Conservation (phyloP, 495 filamentous ascomycete species). For the Penicillium dipodomyicola region DNA sequence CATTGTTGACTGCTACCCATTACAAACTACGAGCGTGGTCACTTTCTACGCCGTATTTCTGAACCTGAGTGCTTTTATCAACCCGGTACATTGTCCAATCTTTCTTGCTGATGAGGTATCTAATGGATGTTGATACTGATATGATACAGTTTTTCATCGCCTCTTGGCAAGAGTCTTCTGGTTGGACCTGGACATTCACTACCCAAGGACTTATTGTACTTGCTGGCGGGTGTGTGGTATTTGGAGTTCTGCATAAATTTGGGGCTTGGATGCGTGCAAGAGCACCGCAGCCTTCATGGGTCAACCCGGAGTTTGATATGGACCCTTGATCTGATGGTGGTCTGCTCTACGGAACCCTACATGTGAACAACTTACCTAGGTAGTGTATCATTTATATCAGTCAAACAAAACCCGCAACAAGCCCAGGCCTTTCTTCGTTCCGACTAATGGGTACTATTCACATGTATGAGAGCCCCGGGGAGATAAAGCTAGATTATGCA, state of each 20-base stretch:
- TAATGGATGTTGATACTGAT: background rate
- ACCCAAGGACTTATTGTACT: constrained; percentile 52
- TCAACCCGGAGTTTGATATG: constrained; percentile 46
- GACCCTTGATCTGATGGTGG: background rate
- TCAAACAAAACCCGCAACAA: no score
- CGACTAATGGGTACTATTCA: no score
- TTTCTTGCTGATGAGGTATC: background rate
- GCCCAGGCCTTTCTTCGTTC: no score
- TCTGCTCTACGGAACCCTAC: no score
- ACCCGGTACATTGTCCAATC: constrained; percentile 33
- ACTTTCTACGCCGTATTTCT: constrained; percentile 62
- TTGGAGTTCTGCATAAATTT: constrained; percentile 46
- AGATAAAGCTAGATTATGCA: no score
- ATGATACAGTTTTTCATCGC: constrained; percentile 54
- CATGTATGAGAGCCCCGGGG: no score
- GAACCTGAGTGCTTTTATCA: constrained; percentile 52
- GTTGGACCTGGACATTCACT: constrained; percentile 60
- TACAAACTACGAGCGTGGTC: constrained; percentile 57
- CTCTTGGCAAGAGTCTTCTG: constrained; percentile 48
- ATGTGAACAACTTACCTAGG: no score
- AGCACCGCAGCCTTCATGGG: constrained; percentile 36
- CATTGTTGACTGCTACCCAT: constrained; percentile 57
- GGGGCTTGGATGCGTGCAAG: constrained; percentile 37
- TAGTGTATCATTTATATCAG: no score
- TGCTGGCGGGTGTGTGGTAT: constrained; percentile 39